A percentile compares a stretch with the other conserved stretches of the same genome.
These are phyloP conservation scores for Abelmoschus esculentus DNA, from an alignment of 345 rosid genomes.

Conservation along the genomic window DNA sequence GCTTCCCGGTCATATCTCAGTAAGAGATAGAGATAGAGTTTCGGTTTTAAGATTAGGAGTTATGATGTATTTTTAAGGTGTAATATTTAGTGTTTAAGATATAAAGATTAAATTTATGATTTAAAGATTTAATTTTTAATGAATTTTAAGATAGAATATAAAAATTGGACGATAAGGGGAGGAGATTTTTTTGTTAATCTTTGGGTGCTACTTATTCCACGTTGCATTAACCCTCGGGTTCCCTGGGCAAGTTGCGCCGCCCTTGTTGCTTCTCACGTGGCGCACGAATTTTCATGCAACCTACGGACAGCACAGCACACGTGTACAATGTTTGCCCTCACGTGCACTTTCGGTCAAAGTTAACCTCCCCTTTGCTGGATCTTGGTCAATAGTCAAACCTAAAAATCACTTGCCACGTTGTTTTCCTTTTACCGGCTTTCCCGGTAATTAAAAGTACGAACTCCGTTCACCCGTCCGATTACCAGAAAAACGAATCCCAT, in stretches of 20 bases:
- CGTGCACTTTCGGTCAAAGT: slow-evolving; percentile 45
- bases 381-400: slow-evolving; percentile 28
- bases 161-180: too few relatives aligned
- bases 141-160: too few relatives aligned
- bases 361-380: slow-evolving; percentile 25
- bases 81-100: too few relatives aligned
- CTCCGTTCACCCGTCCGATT: background rate
- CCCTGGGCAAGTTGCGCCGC: background rate
- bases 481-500: background rate
- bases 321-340: slow-evolving; percentile 38
- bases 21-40: too few relatives aligned
- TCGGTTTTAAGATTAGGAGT: too few relatives aligned
- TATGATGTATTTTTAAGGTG: too few relatives aligned
- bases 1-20: too few relatives aligned
- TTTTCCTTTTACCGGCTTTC: background rate
- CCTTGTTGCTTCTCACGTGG: slow-evolving; percentile 36
- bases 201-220: background rate
- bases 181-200: too few relatives aligned
- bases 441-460: background rate
- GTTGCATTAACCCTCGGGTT: background rate
- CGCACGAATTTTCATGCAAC: slow-evolving; percentile 27
- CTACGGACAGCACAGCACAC: slow-evolving; percentile 54
- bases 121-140: too few relatives aligned
- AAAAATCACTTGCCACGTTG: slow-evolving; percentile 4
- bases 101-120: too few relatives aligned